These are phyloP conservation scores for Solanum aculeatissimum DNA, from an alignment of 305 asterid species.

Conservation along the genomic window DNA sequence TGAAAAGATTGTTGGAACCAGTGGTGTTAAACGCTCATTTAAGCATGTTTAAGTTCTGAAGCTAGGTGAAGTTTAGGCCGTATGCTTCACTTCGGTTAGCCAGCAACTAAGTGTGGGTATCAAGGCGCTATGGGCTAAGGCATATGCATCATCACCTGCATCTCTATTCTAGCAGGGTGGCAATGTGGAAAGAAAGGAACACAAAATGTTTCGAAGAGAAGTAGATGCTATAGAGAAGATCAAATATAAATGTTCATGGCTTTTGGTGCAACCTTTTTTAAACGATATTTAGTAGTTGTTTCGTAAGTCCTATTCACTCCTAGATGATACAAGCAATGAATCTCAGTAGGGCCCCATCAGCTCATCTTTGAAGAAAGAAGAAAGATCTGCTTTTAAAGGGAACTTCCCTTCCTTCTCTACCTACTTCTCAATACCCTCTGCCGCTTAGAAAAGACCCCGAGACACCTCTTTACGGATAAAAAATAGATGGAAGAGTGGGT, in stretches of 20 bases:
- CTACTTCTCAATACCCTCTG: neutral
- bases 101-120: neutral
- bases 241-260: neutral
- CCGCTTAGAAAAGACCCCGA: neutral
- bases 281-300: neutral
- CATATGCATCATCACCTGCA: neutral
- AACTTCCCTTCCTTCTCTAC: neutral
- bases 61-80: neutral
- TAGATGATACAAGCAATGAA: neutral
- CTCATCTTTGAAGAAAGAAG: neutral
- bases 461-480: neutral
- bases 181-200: neutral
- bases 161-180: neutral
- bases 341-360: neutral
- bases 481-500: neutral
- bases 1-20: neutral
- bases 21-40: neutral
- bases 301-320: neutral
- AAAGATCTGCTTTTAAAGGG: neutral
- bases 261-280: neutral
- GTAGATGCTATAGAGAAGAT: neutral
- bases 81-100: neutral
- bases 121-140: neutral
- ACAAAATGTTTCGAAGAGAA: neutral
- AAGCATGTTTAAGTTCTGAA: neutral